Evolutionary conservation across 352 stramenopile species (phyloP), one percentile per base, ranked within the genome.

Genomic region (Lagenidium giganteum): DNA sequence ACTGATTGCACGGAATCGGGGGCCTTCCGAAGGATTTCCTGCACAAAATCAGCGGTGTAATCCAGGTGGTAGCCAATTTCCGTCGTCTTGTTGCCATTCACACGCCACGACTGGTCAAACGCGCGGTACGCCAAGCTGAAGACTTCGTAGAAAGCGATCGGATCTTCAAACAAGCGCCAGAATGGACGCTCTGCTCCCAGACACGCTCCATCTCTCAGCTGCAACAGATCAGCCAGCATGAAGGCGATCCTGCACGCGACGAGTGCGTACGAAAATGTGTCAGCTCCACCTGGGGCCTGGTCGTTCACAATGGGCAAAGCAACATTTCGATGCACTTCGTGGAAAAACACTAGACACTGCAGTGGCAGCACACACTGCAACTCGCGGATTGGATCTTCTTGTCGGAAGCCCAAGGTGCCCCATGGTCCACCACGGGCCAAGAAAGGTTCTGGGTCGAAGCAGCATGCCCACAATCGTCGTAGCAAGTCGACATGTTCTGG

Each of bases 101-200:
- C 40, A 49, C 80, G 75, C 70, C 75, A 89, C 12, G 73, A 85
- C 18, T 77, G 52, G 35, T 91, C 69, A 40, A 88, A 89, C 3
- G 70, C 66, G 22, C 76, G 75, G 46, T 90, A 85, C 11, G 70
- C 61, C 47, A 93, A 57, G 29, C 71, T 80, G 34, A 82, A 93
- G 8, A 93, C 64, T 51, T 93, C 81, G 36, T 74, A 89, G 47
- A 91, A 87, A 3, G 71, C 78, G 26, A 91, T 80, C 0, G 81
- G 76, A 56, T 93, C 81, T 40, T 93, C 81, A 57, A 93, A 93
- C 1, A 91, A 58, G 7, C 73, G 76, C 81, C 81, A 93, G 49
- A 91, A 93, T 20, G 79, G 75, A 7, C 79, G 73, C 52, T 90
- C 81, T 0, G 64, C 67, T 8, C 79, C 81, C 14, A 93, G 49